Conservation (phyloP, 495 filamentous ascomycete genomes). For the Neurospora sp. region DNA sequence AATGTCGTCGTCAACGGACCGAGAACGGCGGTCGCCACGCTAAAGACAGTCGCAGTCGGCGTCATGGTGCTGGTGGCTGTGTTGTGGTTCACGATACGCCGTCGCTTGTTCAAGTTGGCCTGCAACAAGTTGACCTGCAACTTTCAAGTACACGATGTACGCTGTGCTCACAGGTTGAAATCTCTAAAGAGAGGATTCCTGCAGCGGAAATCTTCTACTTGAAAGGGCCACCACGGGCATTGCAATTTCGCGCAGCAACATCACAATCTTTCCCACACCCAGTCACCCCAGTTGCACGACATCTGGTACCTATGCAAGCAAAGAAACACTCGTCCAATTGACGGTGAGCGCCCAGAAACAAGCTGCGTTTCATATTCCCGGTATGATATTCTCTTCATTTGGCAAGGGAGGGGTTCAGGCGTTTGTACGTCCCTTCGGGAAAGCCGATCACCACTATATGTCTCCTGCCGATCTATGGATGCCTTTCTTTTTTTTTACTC, state of each 20-base stretch:
- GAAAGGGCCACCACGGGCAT: neutral
- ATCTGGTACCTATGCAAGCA: neutral
- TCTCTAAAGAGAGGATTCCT: neutral
- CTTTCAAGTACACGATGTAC: neutral
- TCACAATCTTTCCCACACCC: neutral
- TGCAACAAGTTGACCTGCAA: neutral
- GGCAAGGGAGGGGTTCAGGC: neutral
- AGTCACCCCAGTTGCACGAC: neutral
- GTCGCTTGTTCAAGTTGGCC: neutral
- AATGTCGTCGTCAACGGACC: slow-evolving; percentile 29
- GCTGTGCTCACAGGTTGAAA: neutral
- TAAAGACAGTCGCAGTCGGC: neutral
- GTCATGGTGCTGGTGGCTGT: neutral
- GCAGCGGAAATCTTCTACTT: neutral
- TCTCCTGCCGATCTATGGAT: neutral
- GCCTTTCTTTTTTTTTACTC: neutral
- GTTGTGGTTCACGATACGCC: neutral
- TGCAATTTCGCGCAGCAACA: neutral
- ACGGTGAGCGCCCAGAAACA: neutral
- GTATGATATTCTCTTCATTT: neutral
- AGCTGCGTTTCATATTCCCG: neutral
- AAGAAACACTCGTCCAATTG: neutral
- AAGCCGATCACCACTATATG: neutral
- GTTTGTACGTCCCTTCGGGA: neutral
- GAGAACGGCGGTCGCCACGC: slow-evolving; percentile 18